A percentile compares a stretch with the other conserved stretches of the same genome.
Evolutionary conservation across 768 basidiomycete genomes (phyloP).

Genomic region (Hypholoma sublateritium): DNA sequence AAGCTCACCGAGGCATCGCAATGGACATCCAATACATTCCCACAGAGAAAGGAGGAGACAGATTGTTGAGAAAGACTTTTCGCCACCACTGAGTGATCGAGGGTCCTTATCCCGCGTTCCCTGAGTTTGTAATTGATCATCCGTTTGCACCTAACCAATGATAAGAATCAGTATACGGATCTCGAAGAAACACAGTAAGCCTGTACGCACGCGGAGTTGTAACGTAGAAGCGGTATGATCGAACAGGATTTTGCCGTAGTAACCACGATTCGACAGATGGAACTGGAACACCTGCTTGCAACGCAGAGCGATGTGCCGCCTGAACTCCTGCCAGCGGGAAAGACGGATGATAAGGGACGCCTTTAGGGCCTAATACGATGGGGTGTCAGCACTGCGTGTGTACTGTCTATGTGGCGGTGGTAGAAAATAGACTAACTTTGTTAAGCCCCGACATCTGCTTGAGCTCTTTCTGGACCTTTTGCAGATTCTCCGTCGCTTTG

Average conservation of each 20-base stretch:
- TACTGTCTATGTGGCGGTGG: too few relatives aligned
- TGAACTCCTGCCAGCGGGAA: constrained; percentile 82
- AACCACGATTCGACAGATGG: constrained; percentile 83
- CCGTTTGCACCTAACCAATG: constrained; percentile 68
- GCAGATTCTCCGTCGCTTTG: constrained; percentile 56
- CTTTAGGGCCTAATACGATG: constrained; percentile 54
- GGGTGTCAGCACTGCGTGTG: neutral
- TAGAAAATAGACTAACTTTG: constrained; percentile 46
- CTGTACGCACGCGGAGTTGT: constrained; percentile 53
- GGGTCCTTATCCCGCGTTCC: constrained; percentile 76
- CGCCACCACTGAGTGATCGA: constrained; percentile 86
- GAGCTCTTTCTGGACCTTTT: constrained; percentile 61
- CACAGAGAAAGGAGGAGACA: constrained; percentile 92
- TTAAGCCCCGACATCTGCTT: constrained; percentile 64
- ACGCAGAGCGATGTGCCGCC: constrained; percentile 83
- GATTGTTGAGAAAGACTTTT: constrained; percentile 96
- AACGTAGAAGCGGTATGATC: constrained; percentile 66
- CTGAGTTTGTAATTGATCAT: constrained; percentile 70
- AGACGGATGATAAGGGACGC: constrained; percentile 65
- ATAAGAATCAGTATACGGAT: neutral
- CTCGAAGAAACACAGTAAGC: neutral
- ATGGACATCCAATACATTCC: constrained; percentile 93
- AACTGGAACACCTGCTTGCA: constrained; percentile 82
- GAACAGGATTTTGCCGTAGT: constrained; percentile 87
- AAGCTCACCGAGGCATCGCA: constrained; percentile 80